Base-by-base conservation (phyloP, 1,284 basidiomycete species). In the Pseudozyma thailandica region DNA sequence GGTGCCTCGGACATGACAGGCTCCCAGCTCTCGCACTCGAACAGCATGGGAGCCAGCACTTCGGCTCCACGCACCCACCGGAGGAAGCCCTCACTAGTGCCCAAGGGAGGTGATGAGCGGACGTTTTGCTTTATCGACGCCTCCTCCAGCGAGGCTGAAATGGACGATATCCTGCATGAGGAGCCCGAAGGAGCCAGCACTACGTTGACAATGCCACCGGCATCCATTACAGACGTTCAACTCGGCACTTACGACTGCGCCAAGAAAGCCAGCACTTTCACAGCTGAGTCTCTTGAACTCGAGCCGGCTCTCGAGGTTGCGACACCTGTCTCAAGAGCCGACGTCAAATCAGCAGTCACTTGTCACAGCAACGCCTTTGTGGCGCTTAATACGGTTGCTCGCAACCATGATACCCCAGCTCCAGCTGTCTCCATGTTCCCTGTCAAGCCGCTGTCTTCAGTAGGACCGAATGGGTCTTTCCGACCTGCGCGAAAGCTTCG, bases 61-160 rank as follows among this genome's bases (percentile, higher is more conserved):
- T 15, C 41, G 12, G 47, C 26, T 2, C 13, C 33, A 6, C 50
- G 46, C 4, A 28, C 20, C 7, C 68, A 71, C 20, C 33, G 51
- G 9, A 44, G 21, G 26, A 60, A 57, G 51, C 58, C 54, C 2
- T 66, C 60, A 12, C 13, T 72, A 48, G 52, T 72, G 16, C 62
- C 47, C 1, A 65, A 65, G 27, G 62, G 50, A 3, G 54, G 44
- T 30, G 69, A 72, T 33, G 54, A 54, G 15, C 58, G 69, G 16
- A 72, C 69, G 2, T 72, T 72, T 27, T 44, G 54, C 46, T 72
- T 72, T 25, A 41, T 72, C 26, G 59, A 72, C 20, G 23, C 48
- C n/a, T 27, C 30, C 1, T 33, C 27, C 13, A 72, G 54, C 52
- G 58, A 51, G 6, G 28, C 31, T 6, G 59, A 58, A 3, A 35